Percentiles rank a stretch among this genome's conserved stretches.
phyloP scores from a whole-genome alignment of 495 filamentous ascomycete genomes.

The Aspergillus carlsbadensis region DNA sequence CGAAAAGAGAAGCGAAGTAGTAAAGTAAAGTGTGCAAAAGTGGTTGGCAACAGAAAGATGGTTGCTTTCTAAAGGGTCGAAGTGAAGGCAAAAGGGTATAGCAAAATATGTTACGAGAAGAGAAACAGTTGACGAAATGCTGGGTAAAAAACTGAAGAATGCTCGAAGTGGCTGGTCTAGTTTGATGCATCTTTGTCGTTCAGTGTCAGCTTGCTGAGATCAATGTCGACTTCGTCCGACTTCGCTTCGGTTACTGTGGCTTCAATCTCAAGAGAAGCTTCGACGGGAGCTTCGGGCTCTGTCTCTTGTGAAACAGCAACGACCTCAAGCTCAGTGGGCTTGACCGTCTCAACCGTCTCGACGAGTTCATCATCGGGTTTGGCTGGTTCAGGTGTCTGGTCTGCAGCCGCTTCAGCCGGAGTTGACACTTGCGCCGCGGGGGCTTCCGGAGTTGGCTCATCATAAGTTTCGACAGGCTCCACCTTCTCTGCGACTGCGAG shows the following conservation, averaged over 20 bases:
- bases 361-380: not conserved
- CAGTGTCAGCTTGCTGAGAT: slow-evolving; percentile 30
- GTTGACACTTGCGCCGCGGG: not conserved
- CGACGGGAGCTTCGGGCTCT: not conserved
- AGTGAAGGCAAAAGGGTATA: slow-evolving; percentile 24
- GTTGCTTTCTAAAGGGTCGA: slow-evolving; percentile 14
- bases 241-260: slow-evolving; percentile 2
- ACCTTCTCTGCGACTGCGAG: not conserved
- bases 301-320: not conserved
- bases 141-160: not conserved
- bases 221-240: slow-evolving; percentile 27
- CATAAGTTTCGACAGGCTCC: slow-evolving; percentile 6
- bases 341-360: not conserved
- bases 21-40: too few species aligned
- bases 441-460: slow-evolving; percentile 6
- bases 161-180: not conserved
- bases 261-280: slow-evolving; percentile 9
- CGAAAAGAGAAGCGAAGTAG: too few species aligned
- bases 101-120: slow-evolving; percentile 19
- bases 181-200: slow-evolving; percentile 16
- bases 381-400: not conserved
- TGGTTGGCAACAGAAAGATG: slow-evolving; percentile 8
- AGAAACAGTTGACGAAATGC: slow-evolving; percentile 4
- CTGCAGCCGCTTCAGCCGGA: not conserved
- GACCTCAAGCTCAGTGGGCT: not conserved